These are phyloP conservation scores for Gymnopilus dilepis DNA, from an alignment of 768 basidiomycete genomes.

Conservation along the genomic window DNA sequence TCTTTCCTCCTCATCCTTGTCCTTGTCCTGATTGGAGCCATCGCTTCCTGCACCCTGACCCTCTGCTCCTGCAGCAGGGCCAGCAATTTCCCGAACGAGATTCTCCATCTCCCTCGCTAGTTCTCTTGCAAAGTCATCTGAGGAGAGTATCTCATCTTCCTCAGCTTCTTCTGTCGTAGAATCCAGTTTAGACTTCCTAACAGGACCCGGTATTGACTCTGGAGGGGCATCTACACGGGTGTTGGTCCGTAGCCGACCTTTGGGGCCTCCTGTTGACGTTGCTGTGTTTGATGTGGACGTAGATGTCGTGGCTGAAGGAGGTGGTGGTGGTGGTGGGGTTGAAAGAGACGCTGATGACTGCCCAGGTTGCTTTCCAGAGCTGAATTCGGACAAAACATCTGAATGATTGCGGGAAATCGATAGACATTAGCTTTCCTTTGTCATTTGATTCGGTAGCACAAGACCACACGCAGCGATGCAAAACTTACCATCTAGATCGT, in stretches of 20 bases:
- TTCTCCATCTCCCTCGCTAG: conserved; percentile 56
- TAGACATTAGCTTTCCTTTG: conserved; percentile 10
- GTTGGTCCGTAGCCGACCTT: conserved; percentile 49
- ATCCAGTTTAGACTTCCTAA: conserved; percentile 28
- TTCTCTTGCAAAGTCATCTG: conserved; percentile 50
- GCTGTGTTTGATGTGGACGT: conserved; percentile 12
- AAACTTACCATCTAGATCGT: conserved; percentile 65
- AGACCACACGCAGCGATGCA: conserved; percentile 6
- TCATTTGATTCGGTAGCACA: not conserved
- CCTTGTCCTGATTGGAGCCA: conserved; percentile 12
- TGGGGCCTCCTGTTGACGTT: not conserved
- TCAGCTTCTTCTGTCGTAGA: conserved; percentile 29
- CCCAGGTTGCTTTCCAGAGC: conserved; percentile 16
- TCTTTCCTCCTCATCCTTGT: conserved; percentile 37
- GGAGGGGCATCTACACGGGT: conserved; percentile 52
- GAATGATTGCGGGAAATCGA: not conserved
- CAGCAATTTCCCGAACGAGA: conserved; percentile 52
- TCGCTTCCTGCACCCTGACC: conserved; percentile 28
- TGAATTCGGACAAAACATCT: conserved; percentile 57
- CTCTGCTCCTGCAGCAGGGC: conserved; percentile 19
- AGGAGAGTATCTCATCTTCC: conserved; percentile 40
- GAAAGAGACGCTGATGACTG: conserved; percentile 16
- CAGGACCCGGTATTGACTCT: conserved; percentile 40
- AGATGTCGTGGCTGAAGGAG: conserved; percentile 34
- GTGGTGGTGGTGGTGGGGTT: conserved; percentile 37